Evolutionary conservation across 1,139 yeast genomes (phyloP).

Genomic region (Geotrichum cucujoidarum): DNA sequence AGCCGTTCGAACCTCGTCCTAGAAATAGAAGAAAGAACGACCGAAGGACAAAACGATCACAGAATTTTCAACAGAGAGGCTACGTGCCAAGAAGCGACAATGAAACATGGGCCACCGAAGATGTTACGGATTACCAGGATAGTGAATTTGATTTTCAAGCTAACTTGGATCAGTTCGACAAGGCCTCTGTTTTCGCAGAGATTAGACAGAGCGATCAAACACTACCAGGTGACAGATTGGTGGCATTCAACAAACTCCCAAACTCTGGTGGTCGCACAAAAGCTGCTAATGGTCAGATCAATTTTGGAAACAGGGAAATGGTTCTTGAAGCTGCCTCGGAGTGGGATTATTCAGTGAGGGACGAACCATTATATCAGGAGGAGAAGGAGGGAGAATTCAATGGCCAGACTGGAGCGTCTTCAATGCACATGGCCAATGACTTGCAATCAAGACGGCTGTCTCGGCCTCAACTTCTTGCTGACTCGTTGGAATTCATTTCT

Average conservation of each 20-base stretch:
- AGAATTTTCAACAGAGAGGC: neutral
- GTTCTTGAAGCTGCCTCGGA: slow-evolving; percentile 43
- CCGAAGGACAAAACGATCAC: neutral
- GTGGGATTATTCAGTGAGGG: slow-evolving; percentile 7
- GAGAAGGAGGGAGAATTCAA: slow-evolving; percentile 33
- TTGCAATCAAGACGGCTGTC: slow-evolving; percentile 10
- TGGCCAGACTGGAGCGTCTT: slow-evolving; percentile 9
- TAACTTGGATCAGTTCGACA: slow-evolving; percentile 77
- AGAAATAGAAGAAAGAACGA: neutral
- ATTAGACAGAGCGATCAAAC: slow-evolving; percentile 59
- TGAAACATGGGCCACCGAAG: slow-evolving; percentile 52
- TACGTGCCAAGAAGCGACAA: slow-evolving; percentile 15
- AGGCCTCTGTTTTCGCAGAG: slow-evolving; percentile 71
- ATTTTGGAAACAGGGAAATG: slow-evolving; percentile 70
- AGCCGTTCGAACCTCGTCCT: neutral
- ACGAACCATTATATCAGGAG: slow-evolving; percentile 29
- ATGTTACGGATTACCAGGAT: slow-evolving; percentile 42
- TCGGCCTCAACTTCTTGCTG: slow-evolving; percentile 5
- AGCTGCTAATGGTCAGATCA: slow-evolving; percentile 23
- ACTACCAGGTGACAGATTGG: slow-evolving; percentile 59
- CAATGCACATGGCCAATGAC: slow-evolving; percentile 9
- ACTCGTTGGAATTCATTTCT: slow-evolving; percentile 6
- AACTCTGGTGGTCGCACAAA: neutral
- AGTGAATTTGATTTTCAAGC: slow-evolving; percentile 81
- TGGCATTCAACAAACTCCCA: slow-evolving; percentile 58